These are phyloP conservation scores for Sporormia fimetaria DNA, from an alignment of 495 filamentous ascomycete species.

Conservation along the genomic window DNA sequence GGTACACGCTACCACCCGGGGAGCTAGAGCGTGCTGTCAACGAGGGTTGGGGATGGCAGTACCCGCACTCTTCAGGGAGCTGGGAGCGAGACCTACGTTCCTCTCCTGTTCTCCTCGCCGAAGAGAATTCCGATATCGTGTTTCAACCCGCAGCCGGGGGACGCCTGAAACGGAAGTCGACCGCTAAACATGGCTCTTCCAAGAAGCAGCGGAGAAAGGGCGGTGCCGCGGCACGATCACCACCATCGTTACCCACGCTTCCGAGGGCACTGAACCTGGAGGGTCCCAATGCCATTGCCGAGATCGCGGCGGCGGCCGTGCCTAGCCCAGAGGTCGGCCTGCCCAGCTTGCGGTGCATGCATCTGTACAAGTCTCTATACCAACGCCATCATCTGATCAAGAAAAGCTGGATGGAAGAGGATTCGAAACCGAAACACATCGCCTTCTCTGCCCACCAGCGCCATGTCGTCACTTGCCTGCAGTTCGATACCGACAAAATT, in stretches of 20 bases:
- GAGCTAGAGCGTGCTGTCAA: slow-evolving; percentile 77
- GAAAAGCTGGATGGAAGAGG: slow-evolving; percentile 76
- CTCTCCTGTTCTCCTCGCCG: slow-evolving; percentile 4
- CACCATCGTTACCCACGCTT: slow-evolving; percentile 37
- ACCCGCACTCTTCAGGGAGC: slow-evolving; percentile 60
- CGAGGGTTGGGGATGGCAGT: slow-evolving; percentile 99
- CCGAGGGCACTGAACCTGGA: slow-evolving; percentile 41
- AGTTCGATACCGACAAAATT: slow-evolving; percentile 97
- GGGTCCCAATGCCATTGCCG: slow-evolving; percentile 77
- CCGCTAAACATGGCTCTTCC: slow-evolving; percentile 33
- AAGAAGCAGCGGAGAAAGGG: slow-evolving; percentile 41
- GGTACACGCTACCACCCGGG: slow-evolving; percentile 63
- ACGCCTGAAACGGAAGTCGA: slow-evolving; percentile 45
- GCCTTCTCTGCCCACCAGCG: slow-evolving; percentile 92
- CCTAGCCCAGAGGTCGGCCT: slow-evolving; percentile 74
- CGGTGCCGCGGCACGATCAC: slow-evolving; percentile 27
- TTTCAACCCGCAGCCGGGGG: no score
- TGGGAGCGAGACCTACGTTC: slow-evolving; percentile 65
- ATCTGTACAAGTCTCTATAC: slow-evolving; percentile 94
- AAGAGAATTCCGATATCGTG: no score
- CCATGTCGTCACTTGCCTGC: slow-evolving; percentile 94
- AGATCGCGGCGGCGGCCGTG: slow-evolving; percentile 65
- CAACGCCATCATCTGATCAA: slow-evolving; percentile 81
- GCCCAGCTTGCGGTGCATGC: slow-evolving; percentile 63
- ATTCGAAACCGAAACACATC: slow-evolving; percentile 81